Base-by-base conservation (phyloP, 805 yeast species). In the Candida coquimbonensis region DNA sequence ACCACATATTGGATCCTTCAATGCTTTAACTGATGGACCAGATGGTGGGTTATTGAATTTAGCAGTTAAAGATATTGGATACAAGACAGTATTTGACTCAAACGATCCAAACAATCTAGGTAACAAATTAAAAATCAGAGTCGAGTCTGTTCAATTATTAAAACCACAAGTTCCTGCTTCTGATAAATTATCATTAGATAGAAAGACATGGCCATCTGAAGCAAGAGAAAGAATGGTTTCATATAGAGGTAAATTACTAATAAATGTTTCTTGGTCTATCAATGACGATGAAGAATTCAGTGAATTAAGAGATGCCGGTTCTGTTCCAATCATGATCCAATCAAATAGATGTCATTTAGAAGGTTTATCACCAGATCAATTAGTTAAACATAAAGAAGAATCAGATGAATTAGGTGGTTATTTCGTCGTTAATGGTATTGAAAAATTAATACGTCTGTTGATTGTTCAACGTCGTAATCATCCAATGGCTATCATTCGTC, bases 381-480 rank as follows among this genome's bases (percentile, higher is more conserved):
- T 93, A 54, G 95, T 91, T 9, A 68, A 74, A 21, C 73, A 70
- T 49, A 83, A 82, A 62, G 99, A 93, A 67, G 99, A 93, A 66
- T 77, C 87, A 36, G 99, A 93, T 64, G 99, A 93, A 63, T 70
- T 89, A 50, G 99, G 99, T 52, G 99, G 99, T 36, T 93, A 93
- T 66, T 93, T 93, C 66, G 78, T 59, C 37, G 90, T 91, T 50
- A 91, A 91, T 63, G 99, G 99, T 73, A 90, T 91, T 56, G 99
- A 93, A 67, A 93, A 93, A 68, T 74, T 93, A 59, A 80, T 93
- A 58, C 87, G 99, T 70, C 88, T 93, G 98, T 79, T 93, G 65
- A 88, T 93, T 72, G 97, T 93, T 17, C 99, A 91, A 69, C 83
- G 98, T 66, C 79, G 99, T 67, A 93, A 93, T 65, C 97, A 90